These are phyloP conservation scores for Saccharata proteae DNA, from an alignment of 2,329 filamentous ascomycete genomes.

Conservation along the genomic window DNA sequence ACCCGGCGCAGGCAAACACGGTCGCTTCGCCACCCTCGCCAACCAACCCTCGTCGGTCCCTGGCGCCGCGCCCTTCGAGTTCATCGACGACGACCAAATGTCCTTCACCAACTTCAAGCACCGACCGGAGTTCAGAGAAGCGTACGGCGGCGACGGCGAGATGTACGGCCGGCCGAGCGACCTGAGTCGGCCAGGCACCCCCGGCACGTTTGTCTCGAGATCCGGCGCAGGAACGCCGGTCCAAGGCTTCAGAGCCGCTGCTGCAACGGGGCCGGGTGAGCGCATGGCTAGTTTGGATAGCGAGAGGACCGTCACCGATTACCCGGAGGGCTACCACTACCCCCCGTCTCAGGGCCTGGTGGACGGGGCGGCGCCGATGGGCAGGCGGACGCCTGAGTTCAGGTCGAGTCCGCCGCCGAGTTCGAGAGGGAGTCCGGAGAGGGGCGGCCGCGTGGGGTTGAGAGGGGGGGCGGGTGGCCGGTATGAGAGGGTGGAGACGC, in stretches of 20 bases:
- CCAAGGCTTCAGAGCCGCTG: neutral
- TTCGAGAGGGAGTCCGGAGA: no score
- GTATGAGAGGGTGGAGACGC: no score
- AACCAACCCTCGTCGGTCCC: neutral
- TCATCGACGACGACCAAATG: constrained; percentile 74
- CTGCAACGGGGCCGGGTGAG: constrained; percentile 19
- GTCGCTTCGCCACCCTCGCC: no score
- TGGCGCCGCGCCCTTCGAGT: constrained; percentile 57
- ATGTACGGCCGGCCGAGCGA: constrained; percentile 46
- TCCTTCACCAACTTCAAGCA: constrained; percentile 92
- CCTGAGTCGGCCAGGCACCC: constrained; percentile 49
- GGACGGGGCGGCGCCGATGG: constrained; percentile 7
- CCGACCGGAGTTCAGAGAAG: constrained; percentile 73
- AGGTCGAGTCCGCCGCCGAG: no score
- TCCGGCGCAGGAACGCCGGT: constrained; percentile 14
- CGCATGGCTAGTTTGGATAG: no score
- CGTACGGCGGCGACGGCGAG: constrained; percentile 62
- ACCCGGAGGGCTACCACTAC: constrained; percentile 36
- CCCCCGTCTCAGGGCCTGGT: constrained; percentile 21
- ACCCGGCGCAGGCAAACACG: constrained; percentile 34
- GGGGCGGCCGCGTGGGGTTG: no score
- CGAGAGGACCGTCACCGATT: no score
- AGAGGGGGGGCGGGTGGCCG: no score
- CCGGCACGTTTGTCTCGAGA: constrained; percentile 27
- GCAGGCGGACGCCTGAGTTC: no score